Evolutionary conservation across 2,329 filamentous ascomycete genomes (phyloP), one percentile per base, ranked within the genome.

Genomic region (Diaporthe eres): DNA sequence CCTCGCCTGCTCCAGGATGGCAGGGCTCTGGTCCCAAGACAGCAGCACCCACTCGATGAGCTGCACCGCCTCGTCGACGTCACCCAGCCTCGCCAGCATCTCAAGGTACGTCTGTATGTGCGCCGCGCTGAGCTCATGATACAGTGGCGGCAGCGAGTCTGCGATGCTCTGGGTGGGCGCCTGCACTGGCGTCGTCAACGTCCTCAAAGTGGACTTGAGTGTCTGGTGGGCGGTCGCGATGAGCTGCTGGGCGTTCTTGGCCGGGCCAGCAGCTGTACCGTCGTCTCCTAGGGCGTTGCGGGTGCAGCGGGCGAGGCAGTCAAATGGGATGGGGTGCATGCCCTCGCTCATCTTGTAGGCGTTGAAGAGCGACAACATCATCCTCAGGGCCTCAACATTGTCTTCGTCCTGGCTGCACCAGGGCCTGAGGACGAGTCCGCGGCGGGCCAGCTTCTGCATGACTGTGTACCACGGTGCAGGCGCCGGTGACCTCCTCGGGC

Each of bases 91-190:
- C 1, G 90, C 93, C 31, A 95, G 84, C 1, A 90, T 87, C 63
- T 92, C 88, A 81, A 95, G 87, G 80, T 94, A 93, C 2, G 86
- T 85, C 78, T 93, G 90, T 1, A 91, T 80, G 51, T 87, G 82
- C 28, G 83, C 83, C 9, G 88, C 87, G 13, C 82, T 82, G 15
- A 92, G 84, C 17, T 85, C 81, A 51, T 86, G 83, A 10, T 87
- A 82, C 2, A 89, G 81, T 10, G 75, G 74, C 17, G 79, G 78
- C 39, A 57, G 53, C 15, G 53, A 34, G 44, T 49, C 58, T 1
- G 51, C 42, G 53, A 72, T 44, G 0, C 74, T 75, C 71, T 68
- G 82, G 76, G 84, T 37, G 60, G 44, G 73, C 60, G 58, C 53
- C 44, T 60, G 53, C 53, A 82, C 74, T 2, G 84, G 74, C 53